Conservation (phyloP, 2,329 filamentous ascomycete species). For the Scopulariopsis brevicaulis region DNA sequence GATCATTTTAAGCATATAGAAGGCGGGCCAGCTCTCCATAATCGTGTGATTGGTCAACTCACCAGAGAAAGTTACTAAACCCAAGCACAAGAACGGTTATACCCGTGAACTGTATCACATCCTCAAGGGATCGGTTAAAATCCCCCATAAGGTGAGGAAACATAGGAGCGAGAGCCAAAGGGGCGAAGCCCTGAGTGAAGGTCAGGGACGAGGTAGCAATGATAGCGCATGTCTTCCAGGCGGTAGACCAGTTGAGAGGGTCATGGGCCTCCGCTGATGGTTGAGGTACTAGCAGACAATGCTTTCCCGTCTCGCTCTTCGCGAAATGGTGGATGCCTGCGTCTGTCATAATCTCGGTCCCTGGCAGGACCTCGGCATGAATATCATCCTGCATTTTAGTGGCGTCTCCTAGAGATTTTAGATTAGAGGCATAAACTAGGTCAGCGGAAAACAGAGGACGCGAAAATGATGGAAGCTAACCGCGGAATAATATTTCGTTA, state of each 20-base stretch:
- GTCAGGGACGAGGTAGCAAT: neutral
- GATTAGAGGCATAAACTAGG: too few relatives aligned
- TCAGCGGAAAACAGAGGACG: too few relatives aligned
- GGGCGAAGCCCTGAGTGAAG: neutral
- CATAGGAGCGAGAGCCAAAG: neutral
- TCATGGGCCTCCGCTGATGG: neutral
- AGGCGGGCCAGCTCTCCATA: too few relatives aligned
- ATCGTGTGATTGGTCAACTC: too few relatives aligned
- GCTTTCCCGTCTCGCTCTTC: neutral
- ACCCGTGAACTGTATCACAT: neutral
- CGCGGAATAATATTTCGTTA: too few relatives aligned
- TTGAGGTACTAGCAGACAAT: neutral
- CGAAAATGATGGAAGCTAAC: too few relatives aligned
- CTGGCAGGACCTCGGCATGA: neutral
- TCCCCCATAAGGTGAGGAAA: neutral
- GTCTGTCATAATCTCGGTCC: conserved; percentile 1
- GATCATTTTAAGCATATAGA: too few relatives aligned
- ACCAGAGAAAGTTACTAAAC: neutral
- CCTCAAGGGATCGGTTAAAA: neutral
- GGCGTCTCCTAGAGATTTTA: too few relatives aligned
- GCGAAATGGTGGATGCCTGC: neutral
- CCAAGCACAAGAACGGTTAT: neutral
- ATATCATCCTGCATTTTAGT: conserved; percentile 9
- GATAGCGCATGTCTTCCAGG: neutral
- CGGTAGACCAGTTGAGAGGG: neutral